Conservation (phyloP, 2,329 filamentous ascomycete genomes). For the Blumeriella jaapii region DNA sequence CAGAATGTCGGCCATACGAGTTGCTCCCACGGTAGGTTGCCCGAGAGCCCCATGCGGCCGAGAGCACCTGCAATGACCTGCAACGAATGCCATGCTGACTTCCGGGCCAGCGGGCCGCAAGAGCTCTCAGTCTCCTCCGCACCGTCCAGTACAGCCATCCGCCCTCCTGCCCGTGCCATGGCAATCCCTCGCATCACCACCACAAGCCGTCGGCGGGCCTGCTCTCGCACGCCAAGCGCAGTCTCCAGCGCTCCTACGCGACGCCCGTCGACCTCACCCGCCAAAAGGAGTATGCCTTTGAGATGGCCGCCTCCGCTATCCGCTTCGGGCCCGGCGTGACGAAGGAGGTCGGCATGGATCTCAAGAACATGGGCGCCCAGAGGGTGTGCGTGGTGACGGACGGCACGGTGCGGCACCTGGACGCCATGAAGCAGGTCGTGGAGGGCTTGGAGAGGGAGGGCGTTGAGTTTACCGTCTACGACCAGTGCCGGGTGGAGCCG, state of each 20-base stretch:
- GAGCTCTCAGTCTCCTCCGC: conserved; percentile 63
- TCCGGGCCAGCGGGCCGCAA: conserved; percentile 37
- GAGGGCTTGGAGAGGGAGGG: conserved; percentile 71
- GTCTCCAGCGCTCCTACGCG: conserved; percentile 45
- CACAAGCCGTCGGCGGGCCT: conserved; percentile 30
- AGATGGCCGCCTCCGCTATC: conserved; percentile 94
- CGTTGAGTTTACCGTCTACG: conserved; percentile 70
- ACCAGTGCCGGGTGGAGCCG: conserved; percentile 73
- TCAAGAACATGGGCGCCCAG: conserved; percentile 79
- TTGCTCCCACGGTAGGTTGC: conserved; percentile 25
- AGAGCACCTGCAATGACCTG: too few species aligned
- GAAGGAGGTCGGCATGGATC: conserved; percentile 95
- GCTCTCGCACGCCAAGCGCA: conserved; percentile 35
- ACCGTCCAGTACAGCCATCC: conserved; percentile 89
- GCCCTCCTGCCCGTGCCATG: conserved; percentile 83
- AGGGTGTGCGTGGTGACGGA: conserved; percentile 91
- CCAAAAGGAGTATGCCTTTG: conserved; percentile 94
- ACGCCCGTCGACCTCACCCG: conserved; percentile 61
- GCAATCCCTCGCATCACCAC: conserved; percentile 69
- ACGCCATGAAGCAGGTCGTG: conserved; percentile 81
- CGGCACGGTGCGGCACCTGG: conserved; percentile 63
- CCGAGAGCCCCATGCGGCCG: too few species aligned
- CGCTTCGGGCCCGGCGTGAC: conserved; percentile 89
- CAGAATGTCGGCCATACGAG: conserved; percentile 19
- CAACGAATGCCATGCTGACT: conserved; percentile 10